Conservation (phyloP, 805 yeast genomes). For the Candida endomychidarum region DNA sequence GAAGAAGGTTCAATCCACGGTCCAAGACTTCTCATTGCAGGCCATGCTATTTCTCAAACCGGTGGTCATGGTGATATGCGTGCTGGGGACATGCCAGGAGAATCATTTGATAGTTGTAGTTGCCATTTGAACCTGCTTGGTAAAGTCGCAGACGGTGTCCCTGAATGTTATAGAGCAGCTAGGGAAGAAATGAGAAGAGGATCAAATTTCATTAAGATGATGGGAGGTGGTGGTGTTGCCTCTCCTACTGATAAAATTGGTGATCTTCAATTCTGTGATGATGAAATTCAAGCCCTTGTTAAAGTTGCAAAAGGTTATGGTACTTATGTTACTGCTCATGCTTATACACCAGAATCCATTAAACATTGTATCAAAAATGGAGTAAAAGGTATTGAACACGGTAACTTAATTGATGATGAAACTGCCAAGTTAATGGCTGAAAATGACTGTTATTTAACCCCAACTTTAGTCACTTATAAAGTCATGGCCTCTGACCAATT, state of each 20-base stretch:
- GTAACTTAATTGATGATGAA: slow-evolving; percentile 25
- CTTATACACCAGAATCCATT: slow-evolving; percentile 24
- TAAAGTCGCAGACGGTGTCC: slow-evolving; percentile 24
- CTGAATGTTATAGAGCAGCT: slow-evolving; percentile 22
- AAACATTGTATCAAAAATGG: slow-evolving; percentile 23
- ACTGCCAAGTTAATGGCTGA: slow-evolving; percentile 24
- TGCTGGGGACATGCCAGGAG: slow-evolving; percentile 20
- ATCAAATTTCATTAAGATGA: slow-evolving; percentile 25
- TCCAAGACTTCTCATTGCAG: slow-evolving; percentile 23
- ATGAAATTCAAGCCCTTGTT: slow-evolving; percentile 25
- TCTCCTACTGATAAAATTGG: slow-evolving; percentile 20
- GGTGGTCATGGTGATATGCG: slow-evolving; percentile 29
- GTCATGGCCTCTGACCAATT: slow-evolving; percentile 27
- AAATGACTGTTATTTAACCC: slow-evolving; percentile 22
- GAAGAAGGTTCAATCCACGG: slow-evolving; percentile 22
- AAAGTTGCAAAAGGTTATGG: slow-evolving; percentile 23
- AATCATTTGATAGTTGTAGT: slow-evolving; percentile 22
- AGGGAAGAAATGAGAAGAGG: slow-evolving; percentile 27
- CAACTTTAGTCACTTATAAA: slow-evolving; percentile 27
- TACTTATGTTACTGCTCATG: slow-evolving; percentile 28
- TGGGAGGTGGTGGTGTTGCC: slow-evolving; percentile 31
- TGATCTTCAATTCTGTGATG: slow-evolving; percentile 23
- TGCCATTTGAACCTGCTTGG: slow-evolving; percentile 22
- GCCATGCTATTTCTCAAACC: slow-evolving; percentile 25
- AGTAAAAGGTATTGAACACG: slow-evolving; percentile 28